phyloP scores from a whole-genome alignment of 306 rosid species.

The Citrullus amarus region DNA sequence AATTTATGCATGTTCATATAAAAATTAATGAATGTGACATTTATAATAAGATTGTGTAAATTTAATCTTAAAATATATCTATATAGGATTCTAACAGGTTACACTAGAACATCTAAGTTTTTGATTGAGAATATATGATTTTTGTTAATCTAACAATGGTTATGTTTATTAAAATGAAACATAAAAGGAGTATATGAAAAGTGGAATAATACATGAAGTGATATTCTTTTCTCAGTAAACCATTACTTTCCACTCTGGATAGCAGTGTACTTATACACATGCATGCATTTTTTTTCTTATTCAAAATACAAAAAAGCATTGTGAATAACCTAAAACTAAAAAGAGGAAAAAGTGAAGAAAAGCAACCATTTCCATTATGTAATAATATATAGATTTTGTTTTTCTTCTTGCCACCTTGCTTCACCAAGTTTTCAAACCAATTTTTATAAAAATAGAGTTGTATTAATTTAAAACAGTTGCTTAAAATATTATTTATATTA shows the following conservation, averaged over 20 bases:
- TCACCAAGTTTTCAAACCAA: background rate
- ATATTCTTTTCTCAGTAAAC: background rate
- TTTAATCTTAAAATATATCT: no score
- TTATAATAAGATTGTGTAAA: no score
- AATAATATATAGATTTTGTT: background rate
- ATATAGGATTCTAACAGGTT: no score
- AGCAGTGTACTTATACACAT: conserved; percentile 2
- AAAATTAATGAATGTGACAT: no score
- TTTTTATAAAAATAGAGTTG: no score
- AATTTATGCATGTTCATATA: no score
- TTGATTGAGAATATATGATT: no score
- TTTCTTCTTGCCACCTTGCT: background rate
- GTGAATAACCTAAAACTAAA: background rate
- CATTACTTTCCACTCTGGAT: conserved; percentile 4
- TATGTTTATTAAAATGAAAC: background rate
- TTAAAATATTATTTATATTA: no score
- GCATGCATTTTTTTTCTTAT: background rate
- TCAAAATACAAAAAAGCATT: background rate
- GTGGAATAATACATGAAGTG: background rate
- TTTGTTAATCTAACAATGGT: no score
- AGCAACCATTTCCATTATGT: background rate
- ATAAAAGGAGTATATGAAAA: background rate
- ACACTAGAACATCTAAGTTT: no score
- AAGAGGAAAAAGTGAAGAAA: background rate
- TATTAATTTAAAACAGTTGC: no score